Base-by-base conservation (phyloP, 1,284 basidiomycete genomes). In the Thelephora terrestris region DNA sequence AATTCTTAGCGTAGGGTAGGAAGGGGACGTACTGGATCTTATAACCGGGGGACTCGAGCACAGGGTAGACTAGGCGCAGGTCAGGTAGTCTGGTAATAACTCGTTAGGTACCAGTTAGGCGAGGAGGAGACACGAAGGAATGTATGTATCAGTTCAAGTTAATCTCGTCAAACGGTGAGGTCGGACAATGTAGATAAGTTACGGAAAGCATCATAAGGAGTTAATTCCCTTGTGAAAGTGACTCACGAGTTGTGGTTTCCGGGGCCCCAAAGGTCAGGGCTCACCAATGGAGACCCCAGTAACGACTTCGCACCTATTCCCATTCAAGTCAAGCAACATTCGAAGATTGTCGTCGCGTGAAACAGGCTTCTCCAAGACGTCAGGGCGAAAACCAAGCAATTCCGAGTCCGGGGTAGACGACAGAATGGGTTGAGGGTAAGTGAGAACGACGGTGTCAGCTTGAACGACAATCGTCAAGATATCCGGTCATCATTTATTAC, bases 391-490 rank as follows among this genome's bases (percentile, higher is more conserved):
- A 14, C 64, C 57, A 5, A 74, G 71, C 12, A 73, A 64, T 34
- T 77, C 68, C 12, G 70, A 70, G 52, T 71, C 75, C 7, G 72
- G 65, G 17, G 70, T 69, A 50, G 78, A 58, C 43, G 78, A 73
- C 2, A 76, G 73, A 27, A 74, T 65, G 1, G 79, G 78, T 49
- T 73, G 70, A 12, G 80, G 79, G 50, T 91, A 89, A 17, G 87
- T 88, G 44, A 96, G 70, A 18, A 96, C 91, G 16, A 97, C 80
- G 0, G 93, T 96, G 61, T 97, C 93, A 51, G 92, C 93, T 91
- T 58, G 21, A 25, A 42, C 17, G 39, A 21, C n/a, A 14, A n/a
- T 45, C 20, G 32, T 44, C 17, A 25, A 39, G 48, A 46, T 23
- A 32, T 21, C 43, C 29, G 39, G 43, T 45, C 18, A 36, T 9